Base-by-base conservation (phyloP, 1,139 yeast genomes). In the Nakaseomyces glabratus region DNA sequence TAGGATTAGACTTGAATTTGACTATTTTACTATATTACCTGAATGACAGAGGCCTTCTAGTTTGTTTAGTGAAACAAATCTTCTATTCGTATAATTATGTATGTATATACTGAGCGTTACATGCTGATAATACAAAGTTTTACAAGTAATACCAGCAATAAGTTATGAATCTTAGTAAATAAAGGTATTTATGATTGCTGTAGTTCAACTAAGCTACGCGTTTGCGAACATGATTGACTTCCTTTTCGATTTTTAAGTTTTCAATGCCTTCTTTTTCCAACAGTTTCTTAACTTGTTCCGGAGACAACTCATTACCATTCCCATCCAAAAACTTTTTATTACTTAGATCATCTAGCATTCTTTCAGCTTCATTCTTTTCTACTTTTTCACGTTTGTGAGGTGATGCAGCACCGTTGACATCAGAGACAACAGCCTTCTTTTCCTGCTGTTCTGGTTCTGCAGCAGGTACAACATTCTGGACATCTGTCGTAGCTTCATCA, bases 281-380 rank as follows among this genome's bases (percentile, higher is more conserved):
- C 19, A 47, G 35, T 22, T 38, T 39, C 33, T 40, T 42, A 8
- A 45, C 49, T 23, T 48, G 51, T 21, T 48, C 58, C 23, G 40
- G 42, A 16, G 46, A 39, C 19, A 51, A 28, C 30, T 42, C 47
- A 15, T 49, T 45, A 30, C 55, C 57, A 34, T 49, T 36, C 37
- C 49, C 48, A 35, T 52, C 55, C 20, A 51, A 38, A 28, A 51
- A 51, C 36, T 43, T 49, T 34, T 51, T 51, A 13, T 39, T 41
- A 9, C 46, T 47, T 6, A 42, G 45, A 32, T 49, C 41, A 19
- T 47, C 42, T 20, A 47, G 36, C 12, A 48, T 32, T 12, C 44
- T 39, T 11, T 44, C 50, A 28, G 43, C 30, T 18, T 26, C 30
- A 14, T 26, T n/a, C 6, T 10, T 15, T 4, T 17, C 14, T 4